Evolutionary conservation across 75 land plant species (phyloP).

Genomic region (Ceratopteris richardii): DNA sequence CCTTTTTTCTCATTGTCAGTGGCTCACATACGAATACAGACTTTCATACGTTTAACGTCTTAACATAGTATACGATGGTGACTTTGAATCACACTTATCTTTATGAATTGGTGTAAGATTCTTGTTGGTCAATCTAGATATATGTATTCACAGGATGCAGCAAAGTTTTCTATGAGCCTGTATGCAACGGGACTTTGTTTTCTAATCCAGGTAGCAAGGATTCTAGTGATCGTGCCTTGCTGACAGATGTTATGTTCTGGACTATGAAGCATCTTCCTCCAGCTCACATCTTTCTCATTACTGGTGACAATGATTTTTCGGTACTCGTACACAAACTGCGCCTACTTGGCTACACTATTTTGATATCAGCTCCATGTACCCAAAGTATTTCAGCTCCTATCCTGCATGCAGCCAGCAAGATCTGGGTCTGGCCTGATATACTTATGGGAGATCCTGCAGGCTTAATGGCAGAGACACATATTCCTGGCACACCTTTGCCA

Average conservation of each 20-base stretch:
- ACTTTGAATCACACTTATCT: too few relatives aligned
- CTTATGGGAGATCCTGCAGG: not conserved
- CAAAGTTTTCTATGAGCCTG: too few relatives aligned
- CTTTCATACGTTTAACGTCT: too few relatives aligned
- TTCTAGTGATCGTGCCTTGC: constrained; percentile 21
- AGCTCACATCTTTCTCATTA: constrained; percentile 20
- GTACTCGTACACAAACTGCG: constrained; percentile 15
- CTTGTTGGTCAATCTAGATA: too few relatives aligned
- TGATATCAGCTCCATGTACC: constrained; percentile 13
- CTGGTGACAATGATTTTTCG: constrained; percentile 27
- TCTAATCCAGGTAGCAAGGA: constrained; percentile 19
- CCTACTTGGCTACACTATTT: constrained; percentile 18
- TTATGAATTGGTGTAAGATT: too few relatives aligned
- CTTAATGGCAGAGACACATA: not conserved
- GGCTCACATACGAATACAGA: too few relatives aligned
- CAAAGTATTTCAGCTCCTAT: constrained; percentile 9
- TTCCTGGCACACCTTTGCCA: not conserved
- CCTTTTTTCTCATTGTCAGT: too few relatives aligned
- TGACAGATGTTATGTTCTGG: constrained; percentile 21
- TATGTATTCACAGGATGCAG: too few relatives aligned
- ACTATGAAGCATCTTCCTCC: constrained; percentile 25
- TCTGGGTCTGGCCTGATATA: constrained; percentile 18
- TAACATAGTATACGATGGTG: too few relatives aligned
- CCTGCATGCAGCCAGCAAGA: constrained; percentile 13
- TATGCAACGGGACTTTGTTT: too few relatives aligned